These are phyloP conservation scores for Fusarium bulbicola DNA, from an alignment of 2,329 filamentous ascomycete species.

Conservation along the genomic window DNA sequence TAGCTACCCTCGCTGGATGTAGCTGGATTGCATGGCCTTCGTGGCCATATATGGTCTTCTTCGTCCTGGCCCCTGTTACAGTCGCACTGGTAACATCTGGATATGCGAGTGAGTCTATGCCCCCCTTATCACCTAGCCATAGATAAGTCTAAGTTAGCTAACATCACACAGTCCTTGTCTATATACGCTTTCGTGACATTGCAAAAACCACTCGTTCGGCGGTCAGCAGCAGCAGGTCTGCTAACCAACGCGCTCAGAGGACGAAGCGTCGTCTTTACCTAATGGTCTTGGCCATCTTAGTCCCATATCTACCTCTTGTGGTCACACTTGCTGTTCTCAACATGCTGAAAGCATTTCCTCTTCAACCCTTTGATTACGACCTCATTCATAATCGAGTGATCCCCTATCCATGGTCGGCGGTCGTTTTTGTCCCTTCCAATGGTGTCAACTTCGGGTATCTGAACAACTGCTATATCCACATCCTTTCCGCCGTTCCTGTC, in stretches of 20 bases:
- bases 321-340: slow-evolving; percentile 54
- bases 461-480: slow-evolving; percentile 60
- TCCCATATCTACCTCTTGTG: slow-evolving; percentile 61
- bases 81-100: slow-evolving; percentile 55
- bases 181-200: slow-evolving; percentile 58
- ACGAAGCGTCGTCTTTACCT: slow-evolving; percentile 63
- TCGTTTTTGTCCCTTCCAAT: slow-evolving; percentile 56
- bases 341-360: slow-evolving; percentile 44
- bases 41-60: slow-evolving; percentile 61
- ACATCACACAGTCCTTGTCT: slow-evolving; percentile 53
- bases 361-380: slow-evolving; percentile 53
- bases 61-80: slow-evolving; percentile 55
- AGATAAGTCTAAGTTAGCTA: not conserved
- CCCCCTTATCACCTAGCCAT: not conserved
- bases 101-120: slow-evolving; percentile 57
- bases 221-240: slow-evolving; percentile 52
- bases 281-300: slow-evolving; percentile 62
- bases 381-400: slow-evolving; percentile 51
- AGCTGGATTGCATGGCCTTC: slow-evolving; percentile 53
- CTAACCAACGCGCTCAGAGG: slow-evolving; percentile 55
- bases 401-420: slow-evolving; percentile 56
- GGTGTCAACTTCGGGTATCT: slow-evolving; percentile 51
- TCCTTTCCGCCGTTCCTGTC: slow-evolving; percentile 57
- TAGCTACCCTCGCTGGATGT: slow-evolving; percentile 63
- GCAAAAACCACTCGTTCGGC: slow-evolving; percentile 52